Base-by-base conservation (phyloP, 2,329 filamentous ascomycete genomes). In the Penicillium aurantiogriseum region DNA sequence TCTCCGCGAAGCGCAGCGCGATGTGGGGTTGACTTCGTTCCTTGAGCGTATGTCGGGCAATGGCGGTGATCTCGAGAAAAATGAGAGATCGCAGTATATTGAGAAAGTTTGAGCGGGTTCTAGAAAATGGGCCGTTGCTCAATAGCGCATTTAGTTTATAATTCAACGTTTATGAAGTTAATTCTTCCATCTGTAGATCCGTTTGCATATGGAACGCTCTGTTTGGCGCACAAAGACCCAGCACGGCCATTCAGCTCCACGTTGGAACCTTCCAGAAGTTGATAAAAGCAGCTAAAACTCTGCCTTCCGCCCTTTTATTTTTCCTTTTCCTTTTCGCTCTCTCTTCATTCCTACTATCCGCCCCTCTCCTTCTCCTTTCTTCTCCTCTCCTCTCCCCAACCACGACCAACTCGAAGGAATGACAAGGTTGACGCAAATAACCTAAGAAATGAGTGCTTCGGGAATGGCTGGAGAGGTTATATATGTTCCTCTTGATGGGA, bases 11-110 rank as follows among this genome's bases (percentile, higher is more conserved):
- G 67, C 65, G 0, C 66, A 67, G 57, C 58, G 62, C 3, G 67
- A 67, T 36, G 64, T 69, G 27, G 66, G 67, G 1, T 44, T 69
- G 50, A 67, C 63, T 44, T 35, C 59, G 4, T 67, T 65, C 51
- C 36, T 69, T 42, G 64, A 64, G 46, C 56, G 64, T 8, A 58
- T 66, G 58, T 53, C 38, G 8, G 51, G 56, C 2, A 62, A 54
- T 7, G 57, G 52, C 1, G 51, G 54, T 4, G 63, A 65, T 45
- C 6, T 63, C 42, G 64, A 66, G 36, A 62, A 63, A 55, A 58
- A 56, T 39, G 55, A 64, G 42, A 56, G 48, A 2, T 52, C 51
- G 21, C 61, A 66, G 19, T 65, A 64, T 48, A 60, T 66, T 44
- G 64, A 66, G 51, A 60, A 54, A n/a, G 33, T 63, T 46, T 65